A percentile compares a stretch with the other conserved stretches of the same genome.
Evolutionary conservation across 2,329 filamentous ascomycete genomes (phyloP).

Genomic region (Colletotrichum euphorbiae): DNA sequence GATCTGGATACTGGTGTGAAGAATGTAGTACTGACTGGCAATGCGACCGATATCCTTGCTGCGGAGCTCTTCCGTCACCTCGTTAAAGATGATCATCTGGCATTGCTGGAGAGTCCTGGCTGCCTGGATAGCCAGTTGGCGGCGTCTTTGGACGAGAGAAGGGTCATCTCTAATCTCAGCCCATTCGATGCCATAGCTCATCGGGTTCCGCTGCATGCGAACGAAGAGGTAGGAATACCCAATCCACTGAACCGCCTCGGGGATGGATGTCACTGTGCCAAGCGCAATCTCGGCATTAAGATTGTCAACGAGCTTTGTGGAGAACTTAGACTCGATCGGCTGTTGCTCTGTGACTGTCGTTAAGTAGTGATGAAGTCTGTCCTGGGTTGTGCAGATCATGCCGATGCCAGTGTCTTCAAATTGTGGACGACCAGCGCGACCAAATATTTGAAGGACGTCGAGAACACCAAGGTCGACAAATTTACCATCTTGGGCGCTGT

Average conservation of each 20-base stretch:
- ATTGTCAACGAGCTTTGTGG: constrained; percentile 93
- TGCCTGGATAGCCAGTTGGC: constrained; percentile 88
- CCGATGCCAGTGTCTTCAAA: constrained; percentile 98
- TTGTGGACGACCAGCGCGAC: constrained; percentile 95
- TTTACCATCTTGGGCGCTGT: constrained; percentile 95
- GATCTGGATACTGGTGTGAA: constrained; percentile 92
- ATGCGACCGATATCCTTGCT: constrained; percentile 97
- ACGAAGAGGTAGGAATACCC: constrained; percentile 98
- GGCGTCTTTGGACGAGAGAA: constrained; percentile 84
- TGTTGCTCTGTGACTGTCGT: constrained; percentile 94
- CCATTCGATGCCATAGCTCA: constrained; percentile 96
- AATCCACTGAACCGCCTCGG: constrained; percentile 95
- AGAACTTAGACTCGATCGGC: constrained; percentile 97
- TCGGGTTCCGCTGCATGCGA: constrained; percentile 91
- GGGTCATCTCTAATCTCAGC: constrained; percentile 90
- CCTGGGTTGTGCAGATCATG: constrained; percentile 97
- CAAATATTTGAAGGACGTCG: constrained; percentile 97
- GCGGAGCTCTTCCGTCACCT: constrained; percentile 89
- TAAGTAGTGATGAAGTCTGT: constrained; percentile 91
- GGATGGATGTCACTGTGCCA: constrained; percentile 93
- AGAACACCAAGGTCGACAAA: constrained; percentile 96
- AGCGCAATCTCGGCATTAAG: constrained; percentile 94
- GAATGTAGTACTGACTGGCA: constrained; percentile 95
- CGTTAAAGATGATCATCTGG: constrained; percentile 99
- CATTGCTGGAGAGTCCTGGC: constrained; percentile 88